phyloP scores from a whole-genome alignment of 768 basidiomycete genomes.

The Russula abietina region DNA sequence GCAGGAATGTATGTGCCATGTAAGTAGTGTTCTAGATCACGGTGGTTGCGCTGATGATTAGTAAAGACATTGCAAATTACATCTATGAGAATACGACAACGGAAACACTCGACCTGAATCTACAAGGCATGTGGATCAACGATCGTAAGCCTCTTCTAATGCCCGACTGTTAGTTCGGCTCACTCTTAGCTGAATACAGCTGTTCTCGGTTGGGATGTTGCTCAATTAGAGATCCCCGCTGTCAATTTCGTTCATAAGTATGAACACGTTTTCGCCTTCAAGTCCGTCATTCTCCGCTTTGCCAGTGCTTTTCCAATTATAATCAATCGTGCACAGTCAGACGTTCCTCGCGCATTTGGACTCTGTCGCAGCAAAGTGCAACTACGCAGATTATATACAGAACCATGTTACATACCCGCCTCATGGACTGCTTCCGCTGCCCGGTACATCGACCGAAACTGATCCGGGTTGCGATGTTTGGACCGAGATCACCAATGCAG shows the following conservation, averaged over 20 bases:
- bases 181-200: slow-evolving; percentile 34
- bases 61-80: slow-evolving; percentile 65
- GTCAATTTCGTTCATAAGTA: slow-evolving; percentile 72
- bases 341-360: slow-evolving; percentile 60
- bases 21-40: slow-evolving; percentile 35
- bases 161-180: not conserved
- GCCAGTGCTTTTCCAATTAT: not conserved
- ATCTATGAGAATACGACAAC: slow-evolving; percentile 52
- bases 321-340: slow-evolving; percentile 37
- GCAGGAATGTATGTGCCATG: slow-evolving; percentile 65
- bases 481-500: slow-evolving; percentile 59
- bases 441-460: slow-evolving; percentile 39
- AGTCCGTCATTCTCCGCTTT: slow-evolving; percentile 39
- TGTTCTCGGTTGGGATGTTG: slow-evolving; percentile 53
- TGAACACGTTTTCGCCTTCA: slow-evolving; percentile 62
- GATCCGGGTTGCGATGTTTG: slow-evolving; percentile 60
- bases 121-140: slow-evolving; percentile 68
- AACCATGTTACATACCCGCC: slow-evolving; percentile 67
- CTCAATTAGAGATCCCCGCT: slow-evolving; percentile 65
- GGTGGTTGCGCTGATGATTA: not conserved
- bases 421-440: slow-evolving; percentile 55
- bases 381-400: slow-evolving; percentile 57
- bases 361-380: slow-evolving; percentile 44
- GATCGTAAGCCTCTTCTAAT: slow-evolving; percentile 47
- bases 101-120: slow-evolving; percentile 43